phyloP scores from a whole-genome alignment of 805 yeast species.

The Metschnikowia cubensis region DNA sequence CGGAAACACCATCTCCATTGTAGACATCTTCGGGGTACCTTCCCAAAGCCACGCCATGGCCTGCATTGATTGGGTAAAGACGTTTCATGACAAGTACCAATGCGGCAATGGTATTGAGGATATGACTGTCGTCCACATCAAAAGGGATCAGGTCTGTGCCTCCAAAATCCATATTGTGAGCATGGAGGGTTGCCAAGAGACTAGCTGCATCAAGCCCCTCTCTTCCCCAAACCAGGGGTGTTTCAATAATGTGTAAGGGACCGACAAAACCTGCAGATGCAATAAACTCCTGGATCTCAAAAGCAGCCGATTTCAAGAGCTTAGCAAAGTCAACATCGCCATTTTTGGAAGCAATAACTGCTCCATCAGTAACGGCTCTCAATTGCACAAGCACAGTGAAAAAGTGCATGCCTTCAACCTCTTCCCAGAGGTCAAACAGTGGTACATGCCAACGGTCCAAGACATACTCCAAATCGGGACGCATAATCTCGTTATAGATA shows the following conservation, averaged over 20 bases:
- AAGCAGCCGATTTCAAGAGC: conserved; percentile 16
- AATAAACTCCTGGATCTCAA: conserved; percentile 36
- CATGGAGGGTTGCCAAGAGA: conserved; percentile 49
- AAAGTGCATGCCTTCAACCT: conserved; percentile 67
- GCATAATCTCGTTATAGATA: conserved; percentile 51
- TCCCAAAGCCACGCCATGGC: conserved; percentile 69
- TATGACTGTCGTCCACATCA: conserved; percentile 52
- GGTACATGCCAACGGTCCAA: conserved; percentile 53
- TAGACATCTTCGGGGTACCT: conserved; percentile 91
- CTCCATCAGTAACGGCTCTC: conserved; percentile 60
- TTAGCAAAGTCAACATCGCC: neutral
- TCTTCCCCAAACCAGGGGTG: conserved; percentile 52
- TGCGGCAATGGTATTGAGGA: conserved; percentile 60
- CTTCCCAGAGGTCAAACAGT: conserved; percentile 96
- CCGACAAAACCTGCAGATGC: conserved; percentile 36
- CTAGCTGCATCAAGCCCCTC: conserved; percentile 79
- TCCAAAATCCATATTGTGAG: conserved; percentile 38
- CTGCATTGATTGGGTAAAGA: conserved; percentile 72
- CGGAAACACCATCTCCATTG: conserved; percentile 65
- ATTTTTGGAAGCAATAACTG: conserved; percentile 30
- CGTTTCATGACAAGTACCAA: conserved; percentile 65
- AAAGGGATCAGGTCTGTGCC: conserved; percentile 49
- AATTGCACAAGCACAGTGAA: conserved; percentile 76
- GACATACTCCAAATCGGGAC: conserved; percentile 68
- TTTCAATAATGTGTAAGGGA: conserved; percentile 40